A percentile compares a stretch with the other conserved stretches of the same genome.
Conservation (phyloP, 2,329 filamentous ascomycete species). For the Sclerotinia subarctica region DNA sequence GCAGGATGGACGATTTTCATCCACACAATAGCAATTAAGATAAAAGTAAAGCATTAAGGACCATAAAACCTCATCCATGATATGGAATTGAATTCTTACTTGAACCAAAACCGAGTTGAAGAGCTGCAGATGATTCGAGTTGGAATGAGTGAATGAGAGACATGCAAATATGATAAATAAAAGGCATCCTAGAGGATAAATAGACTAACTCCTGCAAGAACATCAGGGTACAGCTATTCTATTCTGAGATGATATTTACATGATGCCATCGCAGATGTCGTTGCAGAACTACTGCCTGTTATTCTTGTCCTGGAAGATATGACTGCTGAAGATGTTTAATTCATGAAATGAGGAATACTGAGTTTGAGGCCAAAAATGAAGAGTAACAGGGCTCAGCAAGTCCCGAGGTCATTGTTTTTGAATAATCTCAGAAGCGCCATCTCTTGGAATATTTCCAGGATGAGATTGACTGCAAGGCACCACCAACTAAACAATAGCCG, state of each 20-base stretch:
- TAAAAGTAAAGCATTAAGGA: slow-evolving; percentile 52
- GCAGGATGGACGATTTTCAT: slow-evolving; percentile 50
- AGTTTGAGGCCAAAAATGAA: not conserved
- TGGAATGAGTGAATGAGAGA: slow-evolving; percentile 44
- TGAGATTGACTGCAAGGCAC: not conserved
- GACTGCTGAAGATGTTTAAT: not conserved
- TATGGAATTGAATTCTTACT: slow-evolving; percentile 45
- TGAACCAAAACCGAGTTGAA: slow-evolving; percentile 44
- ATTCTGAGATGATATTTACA: slow-evolving; percentile 5
- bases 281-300: not conserved
- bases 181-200: slow-evolving; percentile 24
- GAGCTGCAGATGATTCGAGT: slow-evolving; percentile 60
- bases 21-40: slow-evolving; percentile 47
- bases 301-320: not conserved
- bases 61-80: slow-evolving; percentile 52
- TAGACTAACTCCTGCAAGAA: slow-evolving; percentile 32
- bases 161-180: slow-evolving; percentile 43
- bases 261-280: not conserved
- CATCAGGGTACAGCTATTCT: slow-evolving; percentile 35
- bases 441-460: no score
- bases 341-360: not conserved
- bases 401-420: no score
- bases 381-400: no score
- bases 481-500: not conserved
- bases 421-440: not conserved